A percentile compares a stretch with the other conserved stretches of the same genome.
Evolutionary conservation across 2,329 filamentous ascomycete species (phyloP).

Genomic region (Lachnellula suecica): DNA sequence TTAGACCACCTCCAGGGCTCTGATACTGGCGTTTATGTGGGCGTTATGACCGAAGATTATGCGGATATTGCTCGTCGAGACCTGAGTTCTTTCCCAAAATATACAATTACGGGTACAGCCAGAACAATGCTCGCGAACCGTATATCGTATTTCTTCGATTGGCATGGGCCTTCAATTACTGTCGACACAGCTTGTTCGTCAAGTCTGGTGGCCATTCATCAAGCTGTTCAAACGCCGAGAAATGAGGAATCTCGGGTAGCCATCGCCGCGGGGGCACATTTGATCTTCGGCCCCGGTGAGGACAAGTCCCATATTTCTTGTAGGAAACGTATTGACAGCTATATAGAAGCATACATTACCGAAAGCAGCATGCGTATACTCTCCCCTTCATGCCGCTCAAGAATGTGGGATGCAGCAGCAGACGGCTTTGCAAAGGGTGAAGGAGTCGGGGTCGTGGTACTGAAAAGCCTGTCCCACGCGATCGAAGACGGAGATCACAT

Average conservation of each 20-base stretch:
- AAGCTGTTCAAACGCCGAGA: slow-evolving; percentile 22
- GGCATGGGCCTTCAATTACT: slow-evolving; percentile 37
- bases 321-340: background rate
- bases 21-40: slow-evolving; percentile 32
- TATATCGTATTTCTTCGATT: slow-evolving; percentile 41
- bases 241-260: slow-evolving; percentile 15
- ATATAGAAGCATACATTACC: slow-evolving; percentile 21
- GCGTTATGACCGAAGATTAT: slow-evolving; percentile 29
- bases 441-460: slow-evolving; percentile 54
- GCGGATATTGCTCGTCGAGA: slow-evolving; percentile 32
- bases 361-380: slow-evolving; percentile 42
- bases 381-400: slow-evolving; percentile 31
- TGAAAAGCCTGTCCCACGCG: slow-evolving; percentile 54
- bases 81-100: slow-evolving; percentile 32
- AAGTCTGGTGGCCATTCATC: slow-evolving; percentile 36
- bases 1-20: slow-evolving; percentile 18
- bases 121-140: slow-evolving; percentile 39
- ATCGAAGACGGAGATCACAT: slow-evolving; percentile 58
- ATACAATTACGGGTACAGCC: slow-evolving; percentile 34
- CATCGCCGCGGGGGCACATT: slow-evolving; percentile 23
- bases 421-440: slow-evolving; percentile 39
- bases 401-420: slow-evolving; percentile 36
- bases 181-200: slow-evolving; percentile 42
- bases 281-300: slow-evolving; percentile 29
- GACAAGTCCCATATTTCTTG: background rate